A percentile compares a stretch with the other conserved stretches of the same genome.
phyloP scores from a whole-genome alignment of 495 filamentous ascomycete genomes.

The Annulohypoxylon moriforme region DNA sequence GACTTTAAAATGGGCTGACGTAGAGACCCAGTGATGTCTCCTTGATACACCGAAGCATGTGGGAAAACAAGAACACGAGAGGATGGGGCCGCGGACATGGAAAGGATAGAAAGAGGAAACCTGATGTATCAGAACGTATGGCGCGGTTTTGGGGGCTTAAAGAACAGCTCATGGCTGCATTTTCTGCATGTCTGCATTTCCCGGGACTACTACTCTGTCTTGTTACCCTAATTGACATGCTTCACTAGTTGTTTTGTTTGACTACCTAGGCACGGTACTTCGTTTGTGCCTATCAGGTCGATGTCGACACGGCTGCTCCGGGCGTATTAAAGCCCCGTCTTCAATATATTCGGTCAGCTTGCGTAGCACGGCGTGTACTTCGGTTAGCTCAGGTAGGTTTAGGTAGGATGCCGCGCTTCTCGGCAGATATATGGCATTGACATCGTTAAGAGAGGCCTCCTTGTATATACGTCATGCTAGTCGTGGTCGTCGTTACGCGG shows the following conservation, averaged over 20 bases:
- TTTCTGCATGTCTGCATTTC: constrained; percentile 24
- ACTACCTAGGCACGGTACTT: constrained; percentile 21
- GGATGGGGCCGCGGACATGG: background rate
- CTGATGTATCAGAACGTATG: constrained; percentile 39
- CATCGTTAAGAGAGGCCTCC: constrained; percentile 29
- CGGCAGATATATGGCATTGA: constrained; percentile 28
- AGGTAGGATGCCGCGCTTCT: constrained; percentile 29
- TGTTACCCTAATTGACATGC: constrained; percentile 35
- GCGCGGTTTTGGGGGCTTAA: constrained; percentile 38
- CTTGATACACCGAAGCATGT: constrained; percentile 33
- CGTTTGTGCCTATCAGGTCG: constrained; percentile 24
- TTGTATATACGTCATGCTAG: constrained; percentile 10
- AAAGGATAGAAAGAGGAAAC: constrained; percentile 8
- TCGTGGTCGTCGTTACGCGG: constrained; percentile 11
- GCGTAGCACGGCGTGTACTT: constrained; percentile 30
- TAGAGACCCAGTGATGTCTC: constrained; percentile 30
- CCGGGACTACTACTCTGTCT: constrained; percentile 40
- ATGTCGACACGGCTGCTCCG: constrained; percentile 17
- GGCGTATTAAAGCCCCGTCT: constrained; percentile 17
- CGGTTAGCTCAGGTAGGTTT: constrained; percentile 13
- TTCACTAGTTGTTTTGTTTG: background rate
- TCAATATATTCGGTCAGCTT: constrained; percentile 21
- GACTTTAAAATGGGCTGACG: constrained; percentile 9
- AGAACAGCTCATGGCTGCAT: constrained; percentile 37
- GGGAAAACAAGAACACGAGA: background rate